Evolutionary conservation across 176 grass and related monocot species (phyloP).

Genomic region (Thinopyrum elongatum): DNA sequence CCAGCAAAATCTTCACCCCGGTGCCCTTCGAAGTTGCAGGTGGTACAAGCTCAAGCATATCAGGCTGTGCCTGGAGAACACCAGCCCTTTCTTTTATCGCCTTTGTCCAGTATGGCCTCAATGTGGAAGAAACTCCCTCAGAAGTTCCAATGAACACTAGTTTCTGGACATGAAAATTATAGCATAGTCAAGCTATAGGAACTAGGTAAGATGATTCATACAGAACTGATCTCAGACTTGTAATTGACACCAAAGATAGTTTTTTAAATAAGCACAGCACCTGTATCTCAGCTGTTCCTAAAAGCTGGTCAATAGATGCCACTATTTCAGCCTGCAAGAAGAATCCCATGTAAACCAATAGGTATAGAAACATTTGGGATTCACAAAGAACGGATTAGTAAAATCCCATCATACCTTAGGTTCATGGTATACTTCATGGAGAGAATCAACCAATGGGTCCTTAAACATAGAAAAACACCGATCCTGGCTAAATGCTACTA

Average conservation of each 20-base stretch:
- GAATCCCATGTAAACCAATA: slow-evolving; percentile 28
- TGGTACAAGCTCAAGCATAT: slow-evolving; percentile 98
- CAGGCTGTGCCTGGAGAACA: slow-evolving; percentile 76
- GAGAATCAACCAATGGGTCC: slow-evolving; percentile 82
- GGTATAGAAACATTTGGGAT: slow-evolving; percentile 14
- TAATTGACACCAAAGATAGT: neutral
- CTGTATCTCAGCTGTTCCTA: slow-evolving; percentile 79
- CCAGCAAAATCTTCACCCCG: slow-evolving; percentile 75
- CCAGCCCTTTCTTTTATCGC: slow-evolving; percentile 54
- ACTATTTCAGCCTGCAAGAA: slow-evolving; percentile 77
- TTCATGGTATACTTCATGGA: slow-evolving; percentile 86
- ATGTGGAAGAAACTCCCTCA: slow-evolving; percentile 55
- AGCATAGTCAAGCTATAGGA: slow-evolving; percentile 16
- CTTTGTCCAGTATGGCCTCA: slow-evolving; percentile 88
- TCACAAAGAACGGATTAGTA: neutral
- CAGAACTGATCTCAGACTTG: neutral
- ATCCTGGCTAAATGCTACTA: slow-evolving; percentile 93
- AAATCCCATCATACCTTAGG: slow-evolving; percentile 59
- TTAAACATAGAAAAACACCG: slow-evolving; percentile 86
- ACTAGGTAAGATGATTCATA: neutral
- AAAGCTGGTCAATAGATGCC: slow-evolving; percentile 69
- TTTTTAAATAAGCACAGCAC: slow-evolving; percentile 19
- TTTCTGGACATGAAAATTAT: slow-evolving; percentile 60
- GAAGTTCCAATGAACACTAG: slow-evolving; percentile 81
- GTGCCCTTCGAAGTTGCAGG: slow-evolving; percentile 80